These are phyloP conservation scores for Annona squamosa DNA, from an alignment of 164 flowering plant genomes.

Conservation along the genomic window DNA sequence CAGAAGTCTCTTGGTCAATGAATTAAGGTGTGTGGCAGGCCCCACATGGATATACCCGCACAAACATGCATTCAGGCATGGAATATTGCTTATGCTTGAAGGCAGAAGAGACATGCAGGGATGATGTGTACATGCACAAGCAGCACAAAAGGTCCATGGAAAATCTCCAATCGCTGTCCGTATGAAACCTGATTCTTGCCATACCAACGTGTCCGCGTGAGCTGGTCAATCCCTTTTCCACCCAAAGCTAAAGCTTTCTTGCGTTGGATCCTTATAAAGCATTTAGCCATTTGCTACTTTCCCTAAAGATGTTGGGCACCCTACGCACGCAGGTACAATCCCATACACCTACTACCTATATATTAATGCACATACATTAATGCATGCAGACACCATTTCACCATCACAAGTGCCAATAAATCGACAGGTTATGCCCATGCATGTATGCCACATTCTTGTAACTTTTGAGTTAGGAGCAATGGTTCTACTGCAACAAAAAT, in stretches of 20 bases:
- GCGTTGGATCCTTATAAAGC: background rate
- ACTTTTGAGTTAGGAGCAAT: no score
- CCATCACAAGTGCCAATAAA: no score
- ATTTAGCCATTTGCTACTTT: background rate
- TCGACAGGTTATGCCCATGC: no score
- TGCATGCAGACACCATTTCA: no score
- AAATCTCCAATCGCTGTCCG: background rate
- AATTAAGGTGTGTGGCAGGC: no score
- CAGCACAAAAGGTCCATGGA: background rate
- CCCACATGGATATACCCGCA: no score
- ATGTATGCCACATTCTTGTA: no score
- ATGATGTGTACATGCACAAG: conserved; percentile 7
- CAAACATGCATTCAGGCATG: background rate
- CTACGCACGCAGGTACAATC: no score
- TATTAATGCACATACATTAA: no score
- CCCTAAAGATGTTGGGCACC: background rate
- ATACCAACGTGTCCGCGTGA: conserved; percentile 10
- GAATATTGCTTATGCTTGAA: background rate
- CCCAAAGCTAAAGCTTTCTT: conserved; percentile 1
- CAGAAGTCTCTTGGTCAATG: no score
- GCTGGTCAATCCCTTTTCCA: conserved; percentile 12
- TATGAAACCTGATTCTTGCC: background rate
- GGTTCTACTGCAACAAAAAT: no score
- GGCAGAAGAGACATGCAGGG: background rate
- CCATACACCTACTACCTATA: no score